Evolutionary conservation across 345 rosid species (phyloP).

Genomic region (Orychophragmus violaceus): DNA sequence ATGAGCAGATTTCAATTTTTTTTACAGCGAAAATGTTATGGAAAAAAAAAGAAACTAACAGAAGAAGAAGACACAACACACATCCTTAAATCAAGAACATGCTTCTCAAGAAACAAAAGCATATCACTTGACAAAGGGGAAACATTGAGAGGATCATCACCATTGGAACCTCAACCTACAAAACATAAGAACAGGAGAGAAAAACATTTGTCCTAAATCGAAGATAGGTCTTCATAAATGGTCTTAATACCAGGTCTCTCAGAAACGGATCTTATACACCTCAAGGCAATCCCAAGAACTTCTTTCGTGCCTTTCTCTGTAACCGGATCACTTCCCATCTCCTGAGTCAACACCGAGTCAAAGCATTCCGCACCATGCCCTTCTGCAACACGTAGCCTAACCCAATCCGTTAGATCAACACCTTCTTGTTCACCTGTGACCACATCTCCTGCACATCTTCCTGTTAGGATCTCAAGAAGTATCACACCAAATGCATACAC

Average conservation of each 20-base stretch:
- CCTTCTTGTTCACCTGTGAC: slow-evolving; percentile 74
- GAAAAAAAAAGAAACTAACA: neutral
- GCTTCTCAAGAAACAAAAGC: slow-evolving; percentile 16
- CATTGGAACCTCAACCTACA: slow-evolving; percentile 18
- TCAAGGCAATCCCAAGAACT: slow-evolving; percentile 77
- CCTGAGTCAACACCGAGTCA: slow-evolving; percentile 54
- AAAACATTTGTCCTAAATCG: slow-evolving; percentile 42
- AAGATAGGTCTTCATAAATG: slow-evolving; percentile 94
- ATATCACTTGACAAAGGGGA: slow-evolving; percentile 4
- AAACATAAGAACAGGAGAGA: neutral
- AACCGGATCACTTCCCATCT: slow-evolving; percentile 44
- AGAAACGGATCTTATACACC: slow-evolving; percentile 72
- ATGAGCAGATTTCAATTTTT: slow-evolving; percentile 25
- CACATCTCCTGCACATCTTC: slow-evolving; percentile 93
- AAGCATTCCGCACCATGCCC: slow-evolving; percentile 68
- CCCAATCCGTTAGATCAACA: slow-evolving; percentile 83
- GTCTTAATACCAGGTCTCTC: slow-evolving; percentile 97
- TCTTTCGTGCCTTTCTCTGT: slow-evolving; percentile 88
- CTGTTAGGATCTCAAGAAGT: slow-evolving; percentile 69
- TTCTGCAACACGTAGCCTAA: slow-evolving; percentile 48
- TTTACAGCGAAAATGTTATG: slow-evolving; percentile 13
- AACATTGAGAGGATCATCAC: slow-evolving; percentile 6
- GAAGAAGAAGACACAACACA: slow-evolving; percentile 14
- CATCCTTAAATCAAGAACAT: slow-evolving; percentile 8
- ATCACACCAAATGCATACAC: slow-evolving; percentile 92